phyloP scores from a whole-genome alignment of 1,139 yeast genomes.

The Citeromyces hawaiiensis region DNA sequence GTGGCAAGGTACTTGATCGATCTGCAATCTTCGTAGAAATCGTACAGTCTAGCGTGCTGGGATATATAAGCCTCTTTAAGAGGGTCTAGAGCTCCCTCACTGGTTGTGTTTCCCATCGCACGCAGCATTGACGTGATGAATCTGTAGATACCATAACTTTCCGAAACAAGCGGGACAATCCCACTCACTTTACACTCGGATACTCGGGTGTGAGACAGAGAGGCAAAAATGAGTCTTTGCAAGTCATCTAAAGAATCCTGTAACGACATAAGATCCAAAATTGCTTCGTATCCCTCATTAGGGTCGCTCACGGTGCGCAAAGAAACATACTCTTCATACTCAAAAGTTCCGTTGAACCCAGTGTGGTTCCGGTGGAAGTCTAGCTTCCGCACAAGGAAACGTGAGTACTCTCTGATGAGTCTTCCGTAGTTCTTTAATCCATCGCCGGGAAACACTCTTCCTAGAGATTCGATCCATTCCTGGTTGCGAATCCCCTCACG shows the following conservation, averaged over 20 bases:
- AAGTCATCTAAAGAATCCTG: constrained; percentile 80
- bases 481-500: constrained; percentile 70
- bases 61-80: constrained; percentile 58
- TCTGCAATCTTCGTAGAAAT: constrained; percentile 85
- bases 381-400: constrained; percentile 57
- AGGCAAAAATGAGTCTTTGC: constrained; percentile 65
- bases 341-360: constrained; percentile 91
- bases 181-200: constrained; percentile 82
- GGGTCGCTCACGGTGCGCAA: constrained; percentile 84
- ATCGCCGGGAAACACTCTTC: constrained; percentile 23
- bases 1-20: constrained; percentile 74
- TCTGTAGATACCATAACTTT: constrained; percentile 85
- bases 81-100: constrained; percentile 67
- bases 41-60: constrained; percentile 73
- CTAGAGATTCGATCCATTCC: constrained; percentile 44
- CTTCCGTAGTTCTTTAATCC: constrained; percentile 46
- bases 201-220: constrained; percentile 48
- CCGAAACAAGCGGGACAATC: constrained; percentile 84
- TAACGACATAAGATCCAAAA: constrained; percentile 72
- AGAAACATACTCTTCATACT: constrained; percentile 88
- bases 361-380: constrained; percentile 77
- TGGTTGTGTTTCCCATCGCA: constrained; percentile 57
- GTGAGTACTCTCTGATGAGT: constrained; percentile 67
- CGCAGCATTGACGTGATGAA: constrained; percentile 84
- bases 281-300: constrained; percentile 88